These are phyloP conservation scores for Pogostemon cablin DNA, from an alignment of 257 asterid genomes.

Conservation along the genomic window DNA sequence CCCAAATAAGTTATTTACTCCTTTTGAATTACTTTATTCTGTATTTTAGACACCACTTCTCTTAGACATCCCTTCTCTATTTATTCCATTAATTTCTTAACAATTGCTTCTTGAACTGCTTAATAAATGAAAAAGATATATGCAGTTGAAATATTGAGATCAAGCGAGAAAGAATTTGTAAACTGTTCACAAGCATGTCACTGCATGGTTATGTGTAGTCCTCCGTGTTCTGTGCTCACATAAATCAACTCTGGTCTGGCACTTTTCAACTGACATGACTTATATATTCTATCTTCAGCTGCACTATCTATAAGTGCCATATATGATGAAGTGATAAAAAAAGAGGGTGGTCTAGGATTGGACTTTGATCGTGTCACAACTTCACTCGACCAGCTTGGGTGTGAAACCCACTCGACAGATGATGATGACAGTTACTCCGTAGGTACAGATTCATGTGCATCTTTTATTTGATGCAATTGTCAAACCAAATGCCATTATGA, in stretches of 20 bases:
- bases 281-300: constrained; percentile 50
- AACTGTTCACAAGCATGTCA: constrained; percentile 10
- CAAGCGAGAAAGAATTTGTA: not conserved
- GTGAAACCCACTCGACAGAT: constrained; percentile 48
- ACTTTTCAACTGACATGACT: constrained; percentile 30
- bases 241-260: constrained; percentile 6
- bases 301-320: constrained; percentile 60
- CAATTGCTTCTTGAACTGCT: not conserved
- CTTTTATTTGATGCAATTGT: constrained; percentile 12
- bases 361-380: constrained; percentile 61
- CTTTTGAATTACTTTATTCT: not conserved
- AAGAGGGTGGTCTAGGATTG: constrained; percentile 65
- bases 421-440: constrained; percentile 60
- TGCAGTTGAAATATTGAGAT: not conserved
- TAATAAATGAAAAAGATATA: not conserved
- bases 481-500: constrained; percentile 15
- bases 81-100: not conserved
- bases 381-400: constrained; percentile 71
- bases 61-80: not conserved
- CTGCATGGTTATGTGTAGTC: constrained; percentile 8
- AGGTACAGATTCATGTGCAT: constrained; percentile 52
- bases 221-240: constrained; percentile 11
- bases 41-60: constrained; percentile 7
- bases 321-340: constrained; percentile 76
- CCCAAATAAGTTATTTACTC: not conserved